Conservation (phyloP, 495 filamentous ascomycete genomes). For the Penicillium soppii region DNA sequence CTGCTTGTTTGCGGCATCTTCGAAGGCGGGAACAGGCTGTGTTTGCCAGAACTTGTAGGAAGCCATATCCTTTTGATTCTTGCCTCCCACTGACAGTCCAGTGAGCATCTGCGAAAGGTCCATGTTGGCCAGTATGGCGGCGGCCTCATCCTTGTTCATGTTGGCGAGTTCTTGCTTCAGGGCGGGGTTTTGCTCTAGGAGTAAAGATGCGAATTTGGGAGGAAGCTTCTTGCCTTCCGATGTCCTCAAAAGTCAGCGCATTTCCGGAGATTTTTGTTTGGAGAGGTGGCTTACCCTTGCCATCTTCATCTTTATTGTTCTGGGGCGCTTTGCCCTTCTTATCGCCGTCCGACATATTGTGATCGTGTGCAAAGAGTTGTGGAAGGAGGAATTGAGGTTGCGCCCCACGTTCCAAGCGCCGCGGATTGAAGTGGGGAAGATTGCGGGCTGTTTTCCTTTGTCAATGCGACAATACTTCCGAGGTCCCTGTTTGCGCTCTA, state of each 20-base stretch:
- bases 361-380: constrained; percentile 6
- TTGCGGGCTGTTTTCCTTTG: neutral
- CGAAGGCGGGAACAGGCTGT: constrained; percentile 88
- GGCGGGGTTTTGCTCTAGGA: constrained; percentile 51
- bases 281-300: constrained; percentile 10
- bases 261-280: constrained; percentile 4
- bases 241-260: constrained; percentile 19
- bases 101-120: constrained; percentile 79
- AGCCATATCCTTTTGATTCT: constrained; percentile 93
- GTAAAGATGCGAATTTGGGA: constrained; percentile 40
- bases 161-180: constrained; percentile 46
- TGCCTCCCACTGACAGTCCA: constrained; percentile 68
- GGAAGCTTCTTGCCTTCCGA: constrained; percentile 38
- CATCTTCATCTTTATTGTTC: constrained; percentile 19
- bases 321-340: constrained; percentile 44
- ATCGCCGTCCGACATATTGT: constrained; percentile 34
- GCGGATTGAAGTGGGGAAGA: constrained; percentile 13
- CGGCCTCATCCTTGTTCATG: constrained; percentile 47
- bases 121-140: constrained; percentile 68
- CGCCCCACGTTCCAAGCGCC: constrained; percentile 36
- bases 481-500: neutral
- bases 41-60: constrained; percentile 98
- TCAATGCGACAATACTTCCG: neutral
- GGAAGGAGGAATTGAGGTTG: constrained; percentile 19
- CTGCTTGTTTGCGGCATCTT: constrained; percentile 41